These are phyloP conservation scores for Ophiorrhiza pumila DNA, from an alignment of 257 asterid genomes.

Conservation along the genomic window DNA sequence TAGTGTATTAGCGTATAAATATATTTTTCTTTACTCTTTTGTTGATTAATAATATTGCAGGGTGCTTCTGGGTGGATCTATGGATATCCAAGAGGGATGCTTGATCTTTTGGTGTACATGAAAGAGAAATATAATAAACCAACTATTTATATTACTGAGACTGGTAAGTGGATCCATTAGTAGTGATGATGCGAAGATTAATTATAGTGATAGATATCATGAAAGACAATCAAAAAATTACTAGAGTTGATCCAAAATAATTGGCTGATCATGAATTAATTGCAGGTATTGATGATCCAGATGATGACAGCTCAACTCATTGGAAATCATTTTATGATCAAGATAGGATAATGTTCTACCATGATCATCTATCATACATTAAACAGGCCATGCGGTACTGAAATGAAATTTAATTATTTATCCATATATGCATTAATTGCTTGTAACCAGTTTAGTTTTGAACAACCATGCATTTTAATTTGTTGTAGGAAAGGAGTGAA, in stretches of 20 bases:
- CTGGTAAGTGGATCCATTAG: slow-evolving; percentile 18
- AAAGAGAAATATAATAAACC: slow-evolving; percentile 36
- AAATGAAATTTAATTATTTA: background rate
- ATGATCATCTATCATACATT: slow-evolving; percentile 24
- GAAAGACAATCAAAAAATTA: background rate
- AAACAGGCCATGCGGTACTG: background rate
- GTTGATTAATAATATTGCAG: too few species aligned
- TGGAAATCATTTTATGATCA: slow-evolving; percentile 31
- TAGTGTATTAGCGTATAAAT: background rate
- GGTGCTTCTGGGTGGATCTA: slow-evolving; percentile 5
- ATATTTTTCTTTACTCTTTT: background rate
- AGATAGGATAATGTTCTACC: slow-evolving; percentile 27
- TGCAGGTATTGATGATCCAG: slow-evolving; percentile 10
- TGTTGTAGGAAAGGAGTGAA: slow-evolving; percentile 39
- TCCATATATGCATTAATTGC: too few species aligned
- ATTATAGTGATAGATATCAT: background rate
- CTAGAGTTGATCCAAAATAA: background rate
- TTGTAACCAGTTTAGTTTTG: background rate
- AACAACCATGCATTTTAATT: background rate
- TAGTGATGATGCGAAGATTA: too few species aligned
- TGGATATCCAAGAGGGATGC: slow-evolving; percentile 2
- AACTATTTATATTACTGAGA: slow-evolving; percentile 44
- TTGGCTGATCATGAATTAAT: background rate
- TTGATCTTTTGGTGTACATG: slow-evolving; percentile 18
- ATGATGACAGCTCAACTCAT: slow-evolving; percentile 21